phyloP scores from a whole-genome alignment of 768 basidiomycete species.

The Tylopilus sp. region DNA sequence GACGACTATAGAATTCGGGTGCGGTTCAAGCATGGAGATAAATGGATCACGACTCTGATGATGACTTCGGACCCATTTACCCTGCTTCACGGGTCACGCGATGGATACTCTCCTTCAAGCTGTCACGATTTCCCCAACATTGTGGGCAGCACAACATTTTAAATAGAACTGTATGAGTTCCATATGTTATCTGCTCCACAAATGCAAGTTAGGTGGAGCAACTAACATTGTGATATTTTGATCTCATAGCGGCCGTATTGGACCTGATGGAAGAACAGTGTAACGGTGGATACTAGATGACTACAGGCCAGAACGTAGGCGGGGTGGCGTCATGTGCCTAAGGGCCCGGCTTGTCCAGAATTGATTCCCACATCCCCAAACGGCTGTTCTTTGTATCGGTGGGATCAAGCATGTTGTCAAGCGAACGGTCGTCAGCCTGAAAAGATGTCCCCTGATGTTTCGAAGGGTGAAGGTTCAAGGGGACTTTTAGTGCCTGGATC shows the following conservation, averaged over 20 bases:
- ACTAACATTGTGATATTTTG: neutral
- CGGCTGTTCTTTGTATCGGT: neutral
- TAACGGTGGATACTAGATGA: neutral
- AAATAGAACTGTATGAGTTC: neutral
- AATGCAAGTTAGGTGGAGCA: neutral
- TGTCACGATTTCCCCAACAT: neutral
- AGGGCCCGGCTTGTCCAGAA: neutral
- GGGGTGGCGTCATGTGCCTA: neutral
- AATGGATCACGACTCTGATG: neutral
- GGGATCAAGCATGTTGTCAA: conserved; percentile 1
- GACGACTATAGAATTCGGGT: neutral
- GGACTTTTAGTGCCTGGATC: neutral
- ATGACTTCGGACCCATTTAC: neutral
- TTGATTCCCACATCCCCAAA: neutral
- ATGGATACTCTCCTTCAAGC: neutral
- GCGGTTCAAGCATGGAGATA: neutral
- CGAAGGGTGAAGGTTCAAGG: neutral
- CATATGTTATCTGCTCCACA: neutral
- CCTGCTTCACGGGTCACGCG: neutral
- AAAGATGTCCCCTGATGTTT: neutral
- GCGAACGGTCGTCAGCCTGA: neutral
- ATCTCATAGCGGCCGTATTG: conserved; percentile 3
- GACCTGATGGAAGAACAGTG: neutral
- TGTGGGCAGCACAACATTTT: neutral
- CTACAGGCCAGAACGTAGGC: neutral